Percentiles rank a stretch among this genome's conserved stretches.
These are phyloP conservation scores for Suillus luteus DNA, from an alignment of 768 basidiomycete genomes.

Conservation along the genomic window DNA sequence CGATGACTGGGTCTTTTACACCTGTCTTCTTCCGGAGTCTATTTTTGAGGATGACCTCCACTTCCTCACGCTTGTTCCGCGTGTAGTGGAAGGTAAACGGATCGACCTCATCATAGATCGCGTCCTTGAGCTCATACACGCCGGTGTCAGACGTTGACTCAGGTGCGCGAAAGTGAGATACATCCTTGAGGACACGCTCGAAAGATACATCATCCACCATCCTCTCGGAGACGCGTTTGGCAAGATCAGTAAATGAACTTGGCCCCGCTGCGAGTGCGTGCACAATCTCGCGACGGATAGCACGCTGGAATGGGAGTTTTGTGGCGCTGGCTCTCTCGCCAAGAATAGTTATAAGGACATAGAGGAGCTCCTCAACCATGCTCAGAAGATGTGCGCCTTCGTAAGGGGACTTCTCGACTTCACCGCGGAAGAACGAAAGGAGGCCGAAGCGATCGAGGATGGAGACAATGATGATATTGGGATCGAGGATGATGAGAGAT, in stretches of 20 bases:
- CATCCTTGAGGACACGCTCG: slow-evolving; percentile 72
- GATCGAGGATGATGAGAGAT: slow-evolving; percentile 75
- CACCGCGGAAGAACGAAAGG: slow-evolving; percentile 74
- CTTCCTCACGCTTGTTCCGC: slow-evolving; percentile 90
- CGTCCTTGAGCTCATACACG: slow-evolving; percentile 85
- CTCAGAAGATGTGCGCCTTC: slow-evolving; percentile 71
- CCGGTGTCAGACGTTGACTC: slow-evolving; percentile 79
- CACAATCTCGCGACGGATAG: slow-evolving; percentile 82
- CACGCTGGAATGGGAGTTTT: slow-evolving; percentile 59
- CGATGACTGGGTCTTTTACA: slow-evolving; percentile 66
- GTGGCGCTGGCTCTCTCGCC: slow-evolving; percentile 79
- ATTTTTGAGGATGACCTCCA: slow-evolving; percentile 71
- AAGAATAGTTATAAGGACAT: slow-evolving; percentile 83
- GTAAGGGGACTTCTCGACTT: slow-evolving; percentile 53
- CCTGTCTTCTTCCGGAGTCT: slow-evolving; percentile 68
- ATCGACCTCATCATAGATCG: slow-evolving; percentile 83
- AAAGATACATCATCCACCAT: slow-evolving; percentile 84
- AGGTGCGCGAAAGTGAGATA: slow-evolving; percentile 82
- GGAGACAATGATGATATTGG: slow-evolving; percentile 76
- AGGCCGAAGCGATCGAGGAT: slow-evolving; percentile 91
- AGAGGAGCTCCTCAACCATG: slow-evolving; percentile 92
- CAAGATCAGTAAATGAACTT: slow-evolving; percentile 86
- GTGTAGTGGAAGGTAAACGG: slow-evolving; percentile 97
- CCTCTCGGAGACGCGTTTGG: slow-evolving; percentile 88
- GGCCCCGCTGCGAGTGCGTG: slow-evolving; percentile 89